Base-by-base conservation (phyloP, 1,139 yeast genomes). In the Pichia sp. region DNA sequence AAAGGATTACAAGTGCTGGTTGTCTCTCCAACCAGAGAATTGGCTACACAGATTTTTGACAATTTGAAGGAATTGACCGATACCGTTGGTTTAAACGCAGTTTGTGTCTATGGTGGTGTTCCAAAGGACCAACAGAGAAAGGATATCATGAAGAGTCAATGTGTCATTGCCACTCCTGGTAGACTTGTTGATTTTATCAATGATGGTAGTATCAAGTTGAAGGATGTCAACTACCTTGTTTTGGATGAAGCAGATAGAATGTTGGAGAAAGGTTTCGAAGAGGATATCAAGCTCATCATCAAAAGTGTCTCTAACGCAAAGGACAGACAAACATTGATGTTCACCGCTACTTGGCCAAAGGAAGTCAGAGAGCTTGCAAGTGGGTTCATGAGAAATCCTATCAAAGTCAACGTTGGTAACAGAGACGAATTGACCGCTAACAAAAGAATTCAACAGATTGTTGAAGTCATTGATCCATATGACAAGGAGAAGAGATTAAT, bases 201-300 rank as follows among this genome's bases (percentile, higher is more conserved):
- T 47, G 98, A 91, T 56, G 94, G 94, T 9, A 73, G 88, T 27
- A 78, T 85, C 30, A 75, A 81, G 49, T 68, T 91, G 46, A 64
- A 76, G 22, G 57, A 67, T 7, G 80, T 88, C 23, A 73, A 81
- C 47, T 88, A 84, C 57, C 68, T 93, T 48, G 94, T 91, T 18
- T 69, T 91, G 37, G 99, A 91, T 60, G 99, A 91, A 64, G 99
- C 98, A 27, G 99, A 91, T 59, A 76, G 99, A 64, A 93, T 91
- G 98, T 73, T 91, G 46, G 98, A 91, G 61, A 80, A 77, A 55
- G 99, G 99, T 23, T 91, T 91, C 55, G 98, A 91, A 63, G 94
- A 88, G 58, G 98, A 88, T 61, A 91, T 91, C 57, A 86, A 84
- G 61, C 68, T 70, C 46, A 86, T 93, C 47, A 78, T 91, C 54